Evolutionary conservation across 257 asterid genomes (phyloP), one percentile per base, ranked within the genome.

Genomic region (Ocimum tenuiflorum): DNA sequence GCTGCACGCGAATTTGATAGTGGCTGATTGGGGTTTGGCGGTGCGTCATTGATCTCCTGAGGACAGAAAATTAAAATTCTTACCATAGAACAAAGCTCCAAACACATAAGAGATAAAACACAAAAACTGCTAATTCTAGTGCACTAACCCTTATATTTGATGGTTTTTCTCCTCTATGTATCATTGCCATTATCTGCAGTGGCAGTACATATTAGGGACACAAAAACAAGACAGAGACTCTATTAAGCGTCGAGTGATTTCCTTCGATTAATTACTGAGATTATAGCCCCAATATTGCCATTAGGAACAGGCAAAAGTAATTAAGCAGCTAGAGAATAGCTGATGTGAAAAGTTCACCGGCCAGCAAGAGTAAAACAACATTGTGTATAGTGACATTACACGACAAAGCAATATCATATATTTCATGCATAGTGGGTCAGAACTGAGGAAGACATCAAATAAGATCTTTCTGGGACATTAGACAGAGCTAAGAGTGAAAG

Each of bases 91-190:
- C 41, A 29, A 36, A 65, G 50, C 74, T 49, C 13, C 15, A 65
- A 54, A 45, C 29, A 74, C 36, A 19, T 19, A 20, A 22, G 56
- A 52, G 17, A 57, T 42, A 31, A 45, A 27, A 49, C 59, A 71
- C 53, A 72, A 61, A 55, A 42, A 22, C 47, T 61, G 56, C 60
- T 12, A 29, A 12, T 54, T 17, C 56, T 29, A 27, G 65, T 56
- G 73, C 66, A 81, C 85, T 60, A 69, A 92, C 98, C 80, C 96
- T 82, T 69, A 94, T 83, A 71, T 90, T 90, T 66, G 96, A 61
- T 31, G 97, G 99, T 57, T 67, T 90, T 79, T 94, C 99, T 74
- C 99, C 99, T 80, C 95, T 82, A 72, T 86, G 87, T 78, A 94
- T 82, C 97, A 90, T 90, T 52, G 78, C 81, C 97, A 94, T 78